A percentile compares a stretch with the other conserved stretches of the same genome.
These are phyloP conservation scores for Chrysoporthe austroafricana DNA, from an alignment of 2,329 filamentous ascomycete species.

Conservation along the genomic window DNA sequence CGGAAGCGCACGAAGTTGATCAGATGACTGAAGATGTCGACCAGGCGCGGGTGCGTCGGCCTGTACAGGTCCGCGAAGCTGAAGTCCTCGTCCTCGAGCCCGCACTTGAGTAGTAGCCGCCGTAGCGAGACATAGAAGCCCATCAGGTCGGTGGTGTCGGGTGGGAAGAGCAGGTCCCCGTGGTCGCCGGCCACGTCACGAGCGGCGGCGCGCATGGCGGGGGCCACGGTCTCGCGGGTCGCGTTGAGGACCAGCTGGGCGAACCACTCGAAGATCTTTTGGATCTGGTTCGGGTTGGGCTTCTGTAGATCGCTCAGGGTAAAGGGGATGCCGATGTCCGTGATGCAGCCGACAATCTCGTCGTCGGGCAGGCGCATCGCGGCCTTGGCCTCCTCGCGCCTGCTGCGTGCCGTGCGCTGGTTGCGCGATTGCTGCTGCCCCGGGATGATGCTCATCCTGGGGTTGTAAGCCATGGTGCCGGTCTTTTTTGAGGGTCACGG, in stretches of 20 bases:
- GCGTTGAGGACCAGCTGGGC: slow-evolving; percentile 92
- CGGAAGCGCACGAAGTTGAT: slow-evolving; percentile 99
- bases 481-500: neutral
- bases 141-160: slow-evolving; percentile 92
- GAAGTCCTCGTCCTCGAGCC: slow-evolving; percentile 90
- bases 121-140: slow-evolving; percentile 89
- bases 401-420: slow-evolving; percentile 50
- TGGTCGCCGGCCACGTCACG: slow-evolving; percentile 83
- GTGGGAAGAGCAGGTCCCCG: slow-evolving; percentile 75
- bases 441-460: slow-evolving; percentile 62
- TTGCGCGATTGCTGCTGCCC: slow-evolving; percentile 54
- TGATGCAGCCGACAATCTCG: slow-evolving; percentile 96
- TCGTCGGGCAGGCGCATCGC: slow-evolving; percentile 65
- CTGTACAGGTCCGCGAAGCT: slow-evolving; percentile 90
- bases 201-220: slow-evolving; percentile 89
- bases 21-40: slow-evolving; percentile 95
- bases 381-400: slow-evolving; percentile 62
- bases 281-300: slow-evolving; percentile 90
- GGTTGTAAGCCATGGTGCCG: slow-evolving; percentile 59
- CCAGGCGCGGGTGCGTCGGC: slow-evolving; percentile 85
- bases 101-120: slow-evolving; percentile 81
- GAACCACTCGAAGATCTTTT: slow-evolving; percentile 98
- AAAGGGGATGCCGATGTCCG: slow-evolving; percentile 92
- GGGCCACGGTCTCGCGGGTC: slow-evolving; percentile 90
- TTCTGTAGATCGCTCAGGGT: slow-evolving; percentile 86